Conservation (phyloP, 208 protist genomes). For the Crithidia fasciculata region DNA sequence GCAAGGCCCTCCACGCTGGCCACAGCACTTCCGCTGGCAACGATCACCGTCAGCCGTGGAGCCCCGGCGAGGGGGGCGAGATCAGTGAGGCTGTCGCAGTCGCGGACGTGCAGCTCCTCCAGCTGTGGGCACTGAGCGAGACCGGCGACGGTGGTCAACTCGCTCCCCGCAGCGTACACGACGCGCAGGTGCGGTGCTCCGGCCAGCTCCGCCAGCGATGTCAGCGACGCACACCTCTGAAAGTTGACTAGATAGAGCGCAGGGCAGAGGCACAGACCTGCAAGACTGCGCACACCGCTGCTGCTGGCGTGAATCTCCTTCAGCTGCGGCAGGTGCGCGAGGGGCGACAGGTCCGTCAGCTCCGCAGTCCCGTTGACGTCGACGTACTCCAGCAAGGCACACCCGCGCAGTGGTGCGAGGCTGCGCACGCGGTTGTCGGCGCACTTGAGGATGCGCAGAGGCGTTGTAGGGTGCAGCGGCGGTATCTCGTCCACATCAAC, state of each 20-base stretch:
- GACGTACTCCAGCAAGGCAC: background rate
- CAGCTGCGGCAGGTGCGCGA: background rate
- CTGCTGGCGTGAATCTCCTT: conserved; percentile 7
- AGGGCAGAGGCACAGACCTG: conserved; percentile 2
- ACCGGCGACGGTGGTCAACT: background rate
- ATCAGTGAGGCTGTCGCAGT: background rate
- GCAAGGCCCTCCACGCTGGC: conserved; percentile 6
- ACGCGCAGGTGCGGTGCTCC: conserved; percentile 6
- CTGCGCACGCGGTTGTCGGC: background rate
- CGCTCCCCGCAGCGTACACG: conserved; percentile 1
- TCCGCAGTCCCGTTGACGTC: background rate
- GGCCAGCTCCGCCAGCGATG: background rate
- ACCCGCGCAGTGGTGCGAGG: conserved; percentile 1
- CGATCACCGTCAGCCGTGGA: background rate
- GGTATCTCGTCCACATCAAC: conserved; percentile 7
- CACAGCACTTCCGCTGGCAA: background rate
- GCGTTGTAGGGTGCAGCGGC: background rate
- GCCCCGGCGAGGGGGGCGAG: conserved; percentile 6
- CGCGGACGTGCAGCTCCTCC: conserved; percentile 7
- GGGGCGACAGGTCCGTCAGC: conserved; percentile 6
- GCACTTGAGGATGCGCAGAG: conserved; percentile 1
- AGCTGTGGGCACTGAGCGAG: conserved; percentile 8
- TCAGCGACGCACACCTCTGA: conserved; percentile 3
- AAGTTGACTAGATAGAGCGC: conserved; percentile 5
- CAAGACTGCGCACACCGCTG: background rate